Evolutionary conservation across 148 eudicot genomes (phyloP), one percentile per base, ranked within the genome.

Genomic region (Camellia sinensis): DNA sequence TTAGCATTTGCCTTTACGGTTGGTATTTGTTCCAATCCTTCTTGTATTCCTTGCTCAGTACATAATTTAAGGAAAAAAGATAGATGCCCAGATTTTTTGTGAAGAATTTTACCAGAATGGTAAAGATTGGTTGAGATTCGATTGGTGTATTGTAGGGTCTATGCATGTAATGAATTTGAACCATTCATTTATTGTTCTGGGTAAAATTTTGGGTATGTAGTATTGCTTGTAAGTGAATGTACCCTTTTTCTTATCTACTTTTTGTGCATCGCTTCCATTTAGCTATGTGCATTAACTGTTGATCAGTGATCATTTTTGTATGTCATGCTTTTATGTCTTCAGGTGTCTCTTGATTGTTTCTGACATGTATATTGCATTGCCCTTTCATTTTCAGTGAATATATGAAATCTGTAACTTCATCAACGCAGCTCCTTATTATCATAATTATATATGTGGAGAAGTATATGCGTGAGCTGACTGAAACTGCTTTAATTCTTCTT

Each of bases 401-500:
- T 6, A 66, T 37, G 64, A 50, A 67, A 68, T 77, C 21, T 77
- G 22, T 54, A 21, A 50, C 40, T 61, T n/a, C 53, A 17, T 77
- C 54, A 64, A 17, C 14, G 19, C 45, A 46, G n/a, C 14, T 21
- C 2, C 67, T 0, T n/a, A 54, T 66, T 43, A 67, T 65, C 19
- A 6, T 63, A 5, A n/a, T 50, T 76, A 48, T 7, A 29, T 45
- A 15, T 19, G 1, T 50, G 3, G 61, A 18, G 2, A 65, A 22
- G 10, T 52, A 9, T 48, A 37, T 64, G 48, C 62, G 29, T 66
- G 22, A 48, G 52, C 52, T 48, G 6, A 18, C 13, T 21, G 50
- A 68, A 37, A 53, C 44, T 53, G 5, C 11, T 67, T 65, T 40
- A 54, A 29, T 29, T 29, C 11, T 79, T 80, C 21, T 74, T 79